phyloP scores from a whole-genome alignment of 148 eudicot genomes.

The Cornus suecica region DNA sequence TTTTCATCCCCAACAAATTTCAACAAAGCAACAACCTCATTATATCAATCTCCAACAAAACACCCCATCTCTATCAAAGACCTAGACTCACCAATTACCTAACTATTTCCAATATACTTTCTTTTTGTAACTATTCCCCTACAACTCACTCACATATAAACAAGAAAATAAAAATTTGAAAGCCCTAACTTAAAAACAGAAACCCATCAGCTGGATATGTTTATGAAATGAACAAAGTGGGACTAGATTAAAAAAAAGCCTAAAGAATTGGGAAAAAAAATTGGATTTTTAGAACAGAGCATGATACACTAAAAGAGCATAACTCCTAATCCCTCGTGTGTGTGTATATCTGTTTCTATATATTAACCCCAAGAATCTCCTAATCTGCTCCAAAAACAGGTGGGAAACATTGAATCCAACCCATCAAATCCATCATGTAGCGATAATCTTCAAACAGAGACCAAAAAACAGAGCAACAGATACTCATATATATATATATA shows the following conservation, averaged over 20 bases:
- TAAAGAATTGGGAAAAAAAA: background rate
- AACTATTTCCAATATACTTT: background rate
- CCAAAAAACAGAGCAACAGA: background rate
- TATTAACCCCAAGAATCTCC: conserved; percentile 30
- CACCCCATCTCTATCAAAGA: conserved; percentile 19
- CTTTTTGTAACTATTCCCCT: too few relatives aligned
- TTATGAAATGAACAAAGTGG: background rate
- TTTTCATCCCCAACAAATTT: conserved; percentile 14
- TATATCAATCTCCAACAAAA: conserved; percentile 24
- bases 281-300: background rate
- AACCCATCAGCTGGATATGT: background rate
- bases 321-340: background rate
- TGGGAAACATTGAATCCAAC: conserved; percentile 19
- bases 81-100: conserved; percentile 14
- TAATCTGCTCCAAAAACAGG: conserved; percentile 24
- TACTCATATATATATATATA: background rate
- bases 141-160: conserved; percentile 7
- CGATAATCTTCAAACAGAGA: background rate
- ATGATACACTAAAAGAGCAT: background rate
- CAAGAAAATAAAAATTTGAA: background rate
- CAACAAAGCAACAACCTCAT: conserved; percentile 6
- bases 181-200: background rate
- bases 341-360: background rate
- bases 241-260: background rate
- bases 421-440: conserved; percentile 17